Evolutionary conservation across 2,329 filamentous ascomycete genomes (phyloP).

Genomic region (Xylaria sp.): DNA sequence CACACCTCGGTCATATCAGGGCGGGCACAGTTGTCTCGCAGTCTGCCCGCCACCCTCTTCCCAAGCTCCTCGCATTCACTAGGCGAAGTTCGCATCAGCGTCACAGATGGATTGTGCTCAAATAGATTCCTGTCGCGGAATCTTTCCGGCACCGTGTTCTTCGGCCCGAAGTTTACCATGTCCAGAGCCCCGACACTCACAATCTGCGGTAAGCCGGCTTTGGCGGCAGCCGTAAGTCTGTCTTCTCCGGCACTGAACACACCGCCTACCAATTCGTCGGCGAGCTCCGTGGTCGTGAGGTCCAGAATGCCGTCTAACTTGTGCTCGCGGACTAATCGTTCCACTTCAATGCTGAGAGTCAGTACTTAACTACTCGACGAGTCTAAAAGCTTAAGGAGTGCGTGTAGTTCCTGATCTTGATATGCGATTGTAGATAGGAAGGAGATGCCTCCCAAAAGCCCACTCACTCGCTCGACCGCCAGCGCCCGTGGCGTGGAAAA

Average conservation of each 20-base stretch:
- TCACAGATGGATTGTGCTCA: slow-evolving; percentile 74
- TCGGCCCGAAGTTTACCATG: slow-evolving; percentile 52
- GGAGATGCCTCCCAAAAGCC: neutral
- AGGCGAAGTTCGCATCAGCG: slow-evolving; percentile 71
- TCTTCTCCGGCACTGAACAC: slow-evolving; percentile 68
- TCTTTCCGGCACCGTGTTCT: slow-evolving; percentile 57
- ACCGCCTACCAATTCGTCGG: slow-evolving; percentile 71
- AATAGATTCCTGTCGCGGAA: slow-evolving; percentile 64
- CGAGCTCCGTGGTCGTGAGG: slow-evolving; percentile 77
- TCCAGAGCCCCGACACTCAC: slow-evolving; percentile 66
- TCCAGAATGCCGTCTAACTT: slow-evolving; percentile 74
- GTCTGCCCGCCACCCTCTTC: slow-evolving; percentile 64
- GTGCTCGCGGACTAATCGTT: slow-evolving; percentile 67
- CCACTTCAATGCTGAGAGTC: slow-evolving; percentile 57
- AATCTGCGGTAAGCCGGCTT: slow-evolving; percentile 65
- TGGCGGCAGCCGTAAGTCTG: slow-evolving; percentile 67
- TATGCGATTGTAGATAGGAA: neutral
- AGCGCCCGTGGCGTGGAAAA: slow-evolving; percentile 77
- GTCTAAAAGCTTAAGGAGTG: neutral
- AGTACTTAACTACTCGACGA: neutral
- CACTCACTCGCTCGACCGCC: slow-evolving; percentile 68
- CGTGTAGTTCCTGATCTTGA: no score
- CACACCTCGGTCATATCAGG: slow-evolving; percentile 63
- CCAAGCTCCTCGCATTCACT: slow-evolving; percentile 68
- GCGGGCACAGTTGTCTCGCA: slow-evolving; percentile 55